Base-by-base conservation (phyloP, 2,329 filamentous ascomycete species). In the Phoma herbarum region DNA sequence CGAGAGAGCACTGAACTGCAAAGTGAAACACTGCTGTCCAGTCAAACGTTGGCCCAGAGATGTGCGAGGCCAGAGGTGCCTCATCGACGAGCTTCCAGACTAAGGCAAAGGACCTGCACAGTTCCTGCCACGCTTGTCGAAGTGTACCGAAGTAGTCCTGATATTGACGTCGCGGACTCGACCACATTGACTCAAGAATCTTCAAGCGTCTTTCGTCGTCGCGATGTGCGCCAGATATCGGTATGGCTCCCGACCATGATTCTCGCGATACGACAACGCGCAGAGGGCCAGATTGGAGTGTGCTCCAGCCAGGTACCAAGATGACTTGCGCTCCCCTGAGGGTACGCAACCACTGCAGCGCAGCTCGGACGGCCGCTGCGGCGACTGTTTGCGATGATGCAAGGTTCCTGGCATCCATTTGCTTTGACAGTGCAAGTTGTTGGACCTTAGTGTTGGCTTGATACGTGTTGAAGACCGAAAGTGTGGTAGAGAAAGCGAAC, bases 71-170 rank as follows among this genome's bases (percentile, higher is more conserved):
- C 6, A 48, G 35, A 43, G 37, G 44, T 8, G 47, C 48, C 28
- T 56, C 37, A 11, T 60, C 26, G 8, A 59, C 59, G 1, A 74
- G 52, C 49, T 65, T 64, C 16, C 70, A 72, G 9, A 69, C 59
- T 1, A 72, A 55, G 2, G 64, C 68, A 39, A 69, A 71, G 4
- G 43, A 29, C 44, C 70, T 65, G 18, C 65, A 61, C 20, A 74
- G 43, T 16, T 33, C 39, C n/a, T 64, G 59, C 33, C 69, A 54
- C 2, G 63, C 53, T 7, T 63, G 26, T 10, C 45, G 55, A 33
- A 74, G 60, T 14, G 54, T 58, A 28, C 69, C 64, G 50, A 67
- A 68, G n/a, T 61, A 63, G 54, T 71, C 69, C 20, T 72, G 65
- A 39, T 72, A 73, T 20, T 18, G 29, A 56, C 60, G 63, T 11